Conservation (phyloP, 2,329 filamentous ascomycete genomes). For the Talaromyces amestolkiae region DNA sequence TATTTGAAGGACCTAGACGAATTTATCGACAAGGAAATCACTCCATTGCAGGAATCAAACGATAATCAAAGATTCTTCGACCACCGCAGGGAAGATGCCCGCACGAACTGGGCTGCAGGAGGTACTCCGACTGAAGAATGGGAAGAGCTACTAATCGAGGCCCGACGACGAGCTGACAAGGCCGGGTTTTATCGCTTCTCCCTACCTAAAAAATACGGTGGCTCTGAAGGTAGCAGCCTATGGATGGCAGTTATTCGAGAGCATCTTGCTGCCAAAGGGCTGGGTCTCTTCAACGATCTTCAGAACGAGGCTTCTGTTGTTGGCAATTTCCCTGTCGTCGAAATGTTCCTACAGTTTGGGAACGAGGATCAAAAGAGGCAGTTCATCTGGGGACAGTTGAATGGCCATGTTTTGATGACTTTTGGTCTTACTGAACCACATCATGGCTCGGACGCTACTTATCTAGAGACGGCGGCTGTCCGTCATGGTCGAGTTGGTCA, state of each 20-base stretch:
- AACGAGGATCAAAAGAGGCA: background rate
- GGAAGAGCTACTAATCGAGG: background rate
- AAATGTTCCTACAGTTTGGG: background rate
- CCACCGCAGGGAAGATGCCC: background rate
- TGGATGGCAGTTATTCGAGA: background rate
- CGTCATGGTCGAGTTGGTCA: background rate
- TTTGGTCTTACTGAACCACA: background rate
- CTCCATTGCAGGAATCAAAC: background rate
- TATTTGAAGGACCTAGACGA: background rate
- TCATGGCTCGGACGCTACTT: background rate
- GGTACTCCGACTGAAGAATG: background rate
- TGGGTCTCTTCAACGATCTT: background rate
- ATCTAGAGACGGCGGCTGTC: background rate
- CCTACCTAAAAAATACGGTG: background rate
- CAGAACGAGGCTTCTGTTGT: background rate
- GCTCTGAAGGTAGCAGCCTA: background rate
- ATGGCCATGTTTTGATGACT: background rate
- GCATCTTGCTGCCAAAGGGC: background rate
- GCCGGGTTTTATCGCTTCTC: background rate
- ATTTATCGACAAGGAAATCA: background rate
- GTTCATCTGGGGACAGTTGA: background rate
- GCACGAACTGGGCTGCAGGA: background rate
- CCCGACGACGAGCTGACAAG: background rate
- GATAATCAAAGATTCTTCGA: background rate
- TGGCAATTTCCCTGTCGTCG: background rate